phyloP scores from a whole-genome alignment of 164 flowering plant species.

The Dillenia turbinata region DNA sequence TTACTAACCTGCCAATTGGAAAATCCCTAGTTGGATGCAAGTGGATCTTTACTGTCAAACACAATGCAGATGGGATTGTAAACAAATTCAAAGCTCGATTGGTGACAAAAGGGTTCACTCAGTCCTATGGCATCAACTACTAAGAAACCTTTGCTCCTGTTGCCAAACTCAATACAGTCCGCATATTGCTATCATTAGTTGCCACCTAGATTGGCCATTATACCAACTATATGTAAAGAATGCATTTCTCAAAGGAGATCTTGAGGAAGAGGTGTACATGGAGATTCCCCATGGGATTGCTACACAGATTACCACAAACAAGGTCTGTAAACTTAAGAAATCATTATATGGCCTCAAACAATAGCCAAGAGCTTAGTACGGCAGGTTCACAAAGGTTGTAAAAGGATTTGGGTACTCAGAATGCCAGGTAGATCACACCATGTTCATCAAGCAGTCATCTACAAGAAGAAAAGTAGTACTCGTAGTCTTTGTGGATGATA shows the following conservation, averaged over 20 bases:
- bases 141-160: not conserved
- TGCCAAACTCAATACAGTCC: not conserved
- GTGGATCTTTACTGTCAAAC: not conserved
- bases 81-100: not conserved
- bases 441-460: not conserved
- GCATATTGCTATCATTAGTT: not conserved
- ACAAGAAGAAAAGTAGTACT: not conserved
- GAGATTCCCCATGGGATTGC: constrained; percentile 7
- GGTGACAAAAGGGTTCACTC: not conserved
- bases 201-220: not conserved
- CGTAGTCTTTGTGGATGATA: constrained; percentile 15
- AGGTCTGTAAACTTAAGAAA: not conserved
- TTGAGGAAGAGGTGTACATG: constrained; percentile 3
- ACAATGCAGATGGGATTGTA: not conserved
- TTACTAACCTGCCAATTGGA: not conserved
- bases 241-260: constrained; percentile 3
- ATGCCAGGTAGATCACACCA: not conserved
- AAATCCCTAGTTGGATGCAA: not conserved
- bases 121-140: not conserved
- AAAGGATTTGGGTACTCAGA: not conserved
- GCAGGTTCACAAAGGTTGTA: not conserved
- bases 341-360: constrained; percentile 9
- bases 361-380: constrained; percentile 12
- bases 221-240: constrained; percentile 11
- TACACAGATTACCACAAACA: not conserved